Base-by-base conservation (phyloP, 805 yeast genomes). In the Saccharomycopsis sp. region DNA sequence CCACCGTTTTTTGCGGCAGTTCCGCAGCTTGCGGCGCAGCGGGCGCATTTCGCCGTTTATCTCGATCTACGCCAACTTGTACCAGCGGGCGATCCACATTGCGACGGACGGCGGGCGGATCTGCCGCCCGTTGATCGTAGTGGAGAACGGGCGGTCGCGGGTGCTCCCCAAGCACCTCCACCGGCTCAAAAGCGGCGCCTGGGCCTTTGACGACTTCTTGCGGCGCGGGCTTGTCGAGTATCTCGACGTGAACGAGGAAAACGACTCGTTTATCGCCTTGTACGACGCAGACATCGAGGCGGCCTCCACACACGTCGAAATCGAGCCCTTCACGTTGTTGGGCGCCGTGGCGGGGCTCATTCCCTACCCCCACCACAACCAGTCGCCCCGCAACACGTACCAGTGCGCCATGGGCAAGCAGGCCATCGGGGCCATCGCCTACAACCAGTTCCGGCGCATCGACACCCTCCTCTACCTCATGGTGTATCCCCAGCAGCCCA, bases 401-500 rank as follows among this genome's bases (percentile, higher is more conserved):
- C 96, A 89, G 73, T 89, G 95, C 79, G 96, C 96, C 69, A 89
- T 89, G 96, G 96, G 97, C 83, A 90, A 90, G 74, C 99, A 94
- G 75, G 99, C 99, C n/a, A 92, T 94, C 72, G 99, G 99, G 65
- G 98, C 98, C 1, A 94, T 94, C 73, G 97, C 96, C 9, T 94
- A 94, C 71, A 94, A 94, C 71, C 99, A 94, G 73, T 89, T 94
- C 75, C 82, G 90, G 69, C 85, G 99, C 71, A 92, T 94, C 64
- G 99, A 94, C 68, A 94, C 99, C 0, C 74, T 94, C 67, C 76
- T 94, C 63, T 94, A 94, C 68, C 77, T 94, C 63, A 89, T 94
- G 97, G 96, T 91, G n/a, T 94, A 94, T 69, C 99, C 99, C 2
- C 98, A 94, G 73, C 98, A 94, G 70, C 99, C 99, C 0, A 89